These are phyloP conservation scores for Tetrapisispora fleetii DNA, from an alignment of 805 yeast species.

Conservation along the genomic window DNA sequence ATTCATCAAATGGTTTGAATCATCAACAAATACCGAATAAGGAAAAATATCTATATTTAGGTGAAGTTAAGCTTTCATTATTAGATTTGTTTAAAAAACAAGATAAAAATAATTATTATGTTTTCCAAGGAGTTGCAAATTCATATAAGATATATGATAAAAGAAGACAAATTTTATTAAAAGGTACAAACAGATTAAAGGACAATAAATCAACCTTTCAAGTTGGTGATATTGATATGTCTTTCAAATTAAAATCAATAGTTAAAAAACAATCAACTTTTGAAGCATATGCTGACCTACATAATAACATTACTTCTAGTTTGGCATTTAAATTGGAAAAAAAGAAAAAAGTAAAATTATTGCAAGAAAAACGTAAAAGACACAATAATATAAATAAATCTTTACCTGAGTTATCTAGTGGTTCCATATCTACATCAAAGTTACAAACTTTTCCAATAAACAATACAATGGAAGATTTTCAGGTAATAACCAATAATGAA, in stretches of 20 bases:
- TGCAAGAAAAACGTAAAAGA: not conserved
- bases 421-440: not conserved
- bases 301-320: slow-evolving; percentile 6
- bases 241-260: slow-evolving; percentile 12
- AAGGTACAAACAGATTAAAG: slow-evolving; percentile 1
- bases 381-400: not conserved
- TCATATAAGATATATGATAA: slow-evolving; percentile 25
- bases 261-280: slow-evolving; percentile 12
- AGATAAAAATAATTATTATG: slow-evolving; percentile 11
- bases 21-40: not conserved
- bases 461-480: not conserved
- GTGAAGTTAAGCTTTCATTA: slow-evolving; percentile 24
- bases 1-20: not conserved
- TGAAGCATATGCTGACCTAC: slow-evolving; percentile 18
- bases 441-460: not conserved
- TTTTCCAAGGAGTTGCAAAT: slow-evolving; percentile 10
- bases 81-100: slow-evolving; percentile 19
- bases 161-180: slow-evolving; percentile 3
- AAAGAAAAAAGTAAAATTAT: slow-evolving; percentile 1
- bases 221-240: slow-evolving; percentile 21
- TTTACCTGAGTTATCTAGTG: not conserved
- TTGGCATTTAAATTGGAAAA: not conserved
- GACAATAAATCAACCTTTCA: slow-evolving; percentile 3
- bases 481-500: not conserved
- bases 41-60: slow-evolving; percentile 20